Evolutionary conservation across 169 alveolate species (phyloP).

Genomic region (Pseudocohnilembus persalinus): DNA sequence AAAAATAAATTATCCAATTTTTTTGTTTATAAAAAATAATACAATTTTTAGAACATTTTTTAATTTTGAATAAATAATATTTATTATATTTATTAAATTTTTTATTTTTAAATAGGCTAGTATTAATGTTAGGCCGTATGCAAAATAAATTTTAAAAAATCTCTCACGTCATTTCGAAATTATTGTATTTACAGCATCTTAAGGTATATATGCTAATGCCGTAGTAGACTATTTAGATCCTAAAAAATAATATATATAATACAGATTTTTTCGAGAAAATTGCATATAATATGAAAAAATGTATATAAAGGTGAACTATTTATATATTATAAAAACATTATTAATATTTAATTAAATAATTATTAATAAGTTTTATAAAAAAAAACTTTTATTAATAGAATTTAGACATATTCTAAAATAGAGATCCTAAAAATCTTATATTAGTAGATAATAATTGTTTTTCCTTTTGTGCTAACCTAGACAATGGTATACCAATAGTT

Average conservation of each 20-base stretch:
- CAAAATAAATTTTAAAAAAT: slow-evolving; percentile 58
- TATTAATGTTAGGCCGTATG: slow-evolving; percentile 82
- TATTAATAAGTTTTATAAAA: too few species aligned
- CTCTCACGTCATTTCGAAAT: slow-evolving; percentile 73
- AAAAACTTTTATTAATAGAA: too few species aligned
- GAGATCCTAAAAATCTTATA: slow-evolving; percentile 61
- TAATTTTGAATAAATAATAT: slow-evolving; percentile 31
- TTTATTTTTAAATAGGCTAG: slow-evolving; percentile 56
- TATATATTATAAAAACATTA: slow-evolving; percentile 66
- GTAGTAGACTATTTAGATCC: slow-evolving; percentile 82
- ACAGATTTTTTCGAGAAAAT: slow-evolving; percentile 74
- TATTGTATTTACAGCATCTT: slow-evolving; percentile 82
- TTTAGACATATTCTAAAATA: slow-evolving; percentile 2
- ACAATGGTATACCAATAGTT: slow-evolving; percentile 73
- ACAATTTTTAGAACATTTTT: background rate
- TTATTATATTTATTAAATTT: slow-evolving; percentile 13
- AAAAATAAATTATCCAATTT: background rate
- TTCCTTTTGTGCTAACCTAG: slow-evolving; percentile 62
- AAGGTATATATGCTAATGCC: slow-evolving; percentile 78
- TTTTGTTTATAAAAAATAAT: background rate
- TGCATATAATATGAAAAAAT: slow-evolving; percentile 48
- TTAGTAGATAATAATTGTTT: slow-evolving; percentile 73
- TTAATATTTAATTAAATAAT: background rate
- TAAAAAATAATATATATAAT: slow-evolving; percentile 61
- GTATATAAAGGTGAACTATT: slow-evolving; percentile 50